A percentile compares a stretch with the other conserved stretches of the same genome.
Evolutionary conservation across 192 early-diverging fungal genomes (phyloP).

Genomic region (Podila epigama): DNA sequence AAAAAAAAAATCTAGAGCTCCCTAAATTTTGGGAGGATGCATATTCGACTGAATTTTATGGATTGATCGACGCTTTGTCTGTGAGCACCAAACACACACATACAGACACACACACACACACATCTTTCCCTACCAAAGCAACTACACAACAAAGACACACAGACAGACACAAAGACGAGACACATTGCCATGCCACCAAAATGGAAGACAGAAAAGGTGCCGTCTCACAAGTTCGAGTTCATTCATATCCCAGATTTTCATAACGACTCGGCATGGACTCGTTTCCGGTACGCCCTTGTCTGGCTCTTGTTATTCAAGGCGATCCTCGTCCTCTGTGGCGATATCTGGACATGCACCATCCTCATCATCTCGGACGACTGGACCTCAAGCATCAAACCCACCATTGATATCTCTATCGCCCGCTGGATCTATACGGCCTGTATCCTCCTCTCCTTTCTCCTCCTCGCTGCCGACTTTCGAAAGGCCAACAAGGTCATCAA

Average conservation of each 20-base stretch:
- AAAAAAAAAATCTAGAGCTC: no score
- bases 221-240: constrained; percentile 23
- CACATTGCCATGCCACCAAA: constrained; percentile 7
- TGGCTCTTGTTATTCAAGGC: constrained; percentile 72
- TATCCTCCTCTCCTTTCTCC: constrained; percentile 70
- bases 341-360: constrained; percentile 75
- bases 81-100: no score
- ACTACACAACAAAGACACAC: not conserved
- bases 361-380: constrained; percentile 56
- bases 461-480: constrained; percentile 69
- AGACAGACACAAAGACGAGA: not conserved
- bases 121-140: not conserved
- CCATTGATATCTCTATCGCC: constrained; percentile 50
- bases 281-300: constrained; percentile 53
- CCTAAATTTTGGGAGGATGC: no score
- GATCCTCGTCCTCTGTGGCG: constrained; percentile 76
- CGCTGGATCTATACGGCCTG: constrained; percentile 66
- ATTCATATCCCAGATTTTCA: constrained; percentile 22
- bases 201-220: constrained; percentile 15
- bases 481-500: constrained; percentile 72
- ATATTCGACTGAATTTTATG: no score
- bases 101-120: no score
- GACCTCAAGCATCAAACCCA: constrained; percentile 46
- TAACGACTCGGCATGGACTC: constrained; percentile 11
- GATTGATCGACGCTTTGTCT: no score